Evolutionary conservation across 495 filamentous ascomycete genomes (phyloP).

Genomic region (Aspergillus ellipticus): DNA sequence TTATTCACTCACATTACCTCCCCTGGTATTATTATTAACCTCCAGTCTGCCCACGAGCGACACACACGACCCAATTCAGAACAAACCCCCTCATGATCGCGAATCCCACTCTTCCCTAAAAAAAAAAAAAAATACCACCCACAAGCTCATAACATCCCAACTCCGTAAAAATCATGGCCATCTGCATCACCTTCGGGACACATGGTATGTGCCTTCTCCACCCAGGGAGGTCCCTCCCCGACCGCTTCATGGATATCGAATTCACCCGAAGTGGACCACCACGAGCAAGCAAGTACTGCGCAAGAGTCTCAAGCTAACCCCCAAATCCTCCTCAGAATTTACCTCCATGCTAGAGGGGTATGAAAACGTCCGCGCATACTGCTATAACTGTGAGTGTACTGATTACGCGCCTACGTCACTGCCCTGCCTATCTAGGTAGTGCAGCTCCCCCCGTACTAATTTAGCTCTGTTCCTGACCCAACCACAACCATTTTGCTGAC

Average conservation of each 20-base stretch:
- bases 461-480: constrained; percentile 13
- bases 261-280: constrained; percentile 4
- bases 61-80: background rate
- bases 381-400: constrained; percentile 53
- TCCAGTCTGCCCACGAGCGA: background rate
- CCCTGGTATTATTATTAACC: no score
- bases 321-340: constrained; percentile 39
- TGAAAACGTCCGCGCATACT: constrained; percentile 51
- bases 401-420: no score
- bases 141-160: background rate
- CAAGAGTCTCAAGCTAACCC: constrained; percentile 1
- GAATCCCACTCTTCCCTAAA: background rate
- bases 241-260: background rate
- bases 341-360: constrained; percentile 51
- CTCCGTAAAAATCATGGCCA: constrained; percentile 35
- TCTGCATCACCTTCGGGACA: constrained; percentile 55
- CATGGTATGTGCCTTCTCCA: constrained; percentile 36
- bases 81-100: background rate
- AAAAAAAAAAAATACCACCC: background rate
- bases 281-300: no score
- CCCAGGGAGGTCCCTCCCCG: background rate
- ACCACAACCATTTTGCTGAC: no score
- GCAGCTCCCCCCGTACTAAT: background rate
- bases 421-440: background rate
- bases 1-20: no score